Evolutionary conservation across 1,284 basidiomycete genomes (phyloP).

Genomic region (Ganoderma resinaceum): DNA sequence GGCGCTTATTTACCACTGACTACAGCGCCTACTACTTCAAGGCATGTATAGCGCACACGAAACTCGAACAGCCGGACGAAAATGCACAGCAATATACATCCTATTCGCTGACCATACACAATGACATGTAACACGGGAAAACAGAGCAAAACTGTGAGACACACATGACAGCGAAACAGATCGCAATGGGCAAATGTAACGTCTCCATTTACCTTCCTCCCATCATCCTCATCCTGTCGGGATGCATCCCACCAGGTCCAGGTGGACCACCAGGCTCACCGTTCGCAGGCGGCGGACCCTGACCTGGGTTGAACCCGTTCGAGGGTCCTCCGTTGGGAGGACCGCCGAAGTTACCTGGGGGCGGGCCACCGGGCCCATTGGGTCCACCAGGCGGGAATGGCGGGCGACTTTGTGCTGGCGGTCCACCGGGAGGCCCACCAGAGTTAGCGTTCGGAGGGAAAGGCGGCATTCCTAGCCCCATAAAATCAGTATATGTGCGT

Average conservation of each 20-base stretch:
- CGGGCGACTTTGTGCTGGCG: conserved; percentile 43
- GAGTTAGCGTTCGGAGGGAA: conserved; percentile 59
- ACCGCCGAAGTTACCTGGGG: conserved; percentile 46
- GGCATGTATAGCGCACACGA: too few species aligned
- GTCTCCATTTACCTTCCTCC: conserved; percentile 41
- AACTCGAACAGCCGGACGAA: too few species aligned
- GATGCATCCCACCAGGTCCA: conserved; percentile 73
- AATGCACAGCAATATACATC: background rate
- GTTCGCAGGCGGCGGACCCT: conserved; percentile 40
- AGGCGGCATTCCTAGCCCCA: conserved; percentile 50
- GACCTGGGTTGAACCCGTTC: conserved; percentile 43
- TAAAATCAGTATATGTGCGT: background rate
- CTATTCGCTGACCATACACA: background rate
- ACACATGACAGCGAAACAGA: background rate
- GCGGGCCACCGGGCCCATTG: conserved; percentile 36
- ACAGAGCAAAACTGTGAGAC: background rate
- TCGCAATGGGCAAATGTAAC: background rate
- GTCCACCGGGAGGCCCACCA: conserved; percentile 41
- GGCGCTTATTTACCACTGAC: background rate
- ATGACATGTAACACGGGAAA: background rate
- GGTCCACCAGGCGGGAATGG: conserved; percentile 67
- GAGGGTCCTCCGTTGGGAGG: conserved; percentile 43
- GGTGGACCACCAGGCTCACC: conserved; percentile 40
- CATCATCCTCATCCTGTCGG: conserved; percentile 89
- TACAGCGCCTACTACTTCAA: background rate